phyloP scores from a whole-genome alignment of 2,329 filamentous ascomycete species.

The Eutypella sp. region DNA sequence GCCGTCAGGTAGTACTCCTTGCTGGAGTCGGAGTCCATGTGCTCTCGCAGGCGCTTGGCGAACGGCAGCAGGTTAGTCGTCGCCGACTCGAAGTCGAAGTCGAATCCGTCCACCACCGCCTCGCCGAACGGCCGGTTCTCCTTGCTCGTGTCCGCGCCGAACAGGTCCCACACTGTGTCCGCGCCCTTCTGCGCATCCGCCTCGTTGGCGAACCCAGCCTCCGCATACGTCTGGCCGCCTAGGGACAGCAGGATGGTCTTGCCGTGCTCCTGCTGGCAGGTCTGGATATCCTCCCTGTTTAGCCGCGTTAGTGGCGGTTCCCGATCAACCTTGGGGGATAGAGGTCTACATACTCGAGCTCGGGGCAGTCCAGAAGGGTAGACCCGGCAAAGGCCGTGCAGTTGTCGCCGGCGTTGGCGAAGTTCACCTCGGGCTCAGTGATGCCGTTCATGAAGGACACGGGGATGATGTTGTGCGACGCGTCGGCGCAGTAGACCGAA shows the following conservation, averaged over 20 bases:
- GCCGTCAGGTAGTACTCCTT: constrained; percentile 57
- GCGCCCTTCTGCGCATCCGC: constrained; percentile 51
- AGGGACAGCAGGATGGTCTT: constrained; percentile 72
- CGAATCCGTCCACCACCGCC: constrained; percentile 67
- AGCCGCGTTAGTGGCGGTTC: neutral
- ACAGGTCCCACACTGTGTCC: constrained; percentile 63
- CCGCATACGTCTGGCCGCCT: constrained; percentile 64
- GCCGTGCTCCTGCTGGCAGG: constrained; percentile 56
- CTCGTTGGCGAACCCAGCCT: constrained; percentile 58
- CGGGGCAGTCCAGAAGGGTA: constrained; percentile 53
- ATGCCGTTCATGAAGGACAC: constrained; percentile 59
- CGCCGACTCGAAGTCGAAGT: constrained; percentile 66
- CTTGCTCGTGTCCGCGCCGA: constrained; percentile 51
- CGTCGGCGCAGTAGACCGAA: constrained; percentile 52
- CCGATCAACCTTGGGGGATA: neutral
- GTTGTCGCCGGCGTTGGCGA: constrained; percentile 58
- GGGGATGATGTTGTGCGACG: constrained; percentile 53
- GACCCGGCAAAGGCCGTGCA: constrained; percentile 58
- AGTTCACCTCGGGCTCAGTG: constrained; percentile 52
- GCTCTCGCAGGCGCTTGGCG: constrained; percentile 49
- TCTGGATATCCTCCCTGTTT: constrained; percentile 42
- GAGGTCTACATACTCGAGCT: constrained; percentile 51
- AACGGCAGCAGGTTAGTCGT: constrained; percentile 58
- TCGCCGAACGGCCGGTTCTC: constrained; percentile 61
- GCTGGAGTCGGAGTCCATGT: constrained; percentile 47